Evolutionary conservation across 176 grass and related monocot genomes (phyloP).

Genomic region (Stipa capillata): DNA sequence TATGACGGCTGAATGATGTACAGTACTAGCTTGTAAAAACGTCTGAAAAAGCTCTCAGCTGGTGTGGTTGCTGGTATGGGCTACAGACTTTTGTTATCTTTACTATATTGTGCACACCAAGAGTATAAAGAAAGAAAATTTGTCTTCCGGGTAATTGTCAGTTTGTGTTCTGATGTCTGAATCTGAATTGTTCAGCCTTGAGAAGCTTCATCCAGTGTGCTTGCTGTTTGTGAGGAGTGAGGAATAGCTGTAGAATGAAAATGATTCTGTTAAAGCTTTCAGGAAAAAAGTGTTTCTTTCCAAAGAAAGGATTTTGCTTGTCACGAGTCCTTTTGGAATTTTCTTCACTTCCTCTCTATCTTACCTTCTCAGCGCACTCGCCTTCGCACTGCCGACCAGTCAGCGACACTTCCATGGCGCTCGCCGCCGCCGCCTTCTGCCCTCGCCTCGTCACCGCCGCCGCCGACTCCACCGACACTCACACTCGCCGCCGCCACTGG

Average conservation of each 20-base stretch:
- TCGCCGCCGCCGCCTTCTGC: slow-evolving; percentile 9
- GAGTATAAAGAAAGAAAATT: slow-evolving; percentile 19
- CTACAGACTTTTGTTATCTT: neutral
- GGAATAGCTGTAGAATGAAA: too few relatives aligned
- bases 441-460: slow-evolving; percentile 14
- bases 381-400: neutral
- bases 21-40: slow-evolving; percentile 26
- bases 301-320: neutral
- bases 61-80: slow-evolving; percentile 14
- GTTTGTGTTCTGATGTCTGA: neutral
- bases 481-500: slow-evolving; percentile 27
- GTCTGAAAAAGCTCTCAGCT: neutral
- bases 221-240: neutral
- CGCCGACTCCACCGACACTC: neutral
- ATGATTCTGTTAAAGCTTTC: neutral
- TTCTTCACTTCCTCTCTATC: neutral
- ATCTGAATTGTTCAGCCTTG: neutral
- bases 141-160: neutral
- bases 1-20: slow-evolving; percentile 32
- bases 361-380: neutral
- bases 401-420: slow-evolving; percentile 1
- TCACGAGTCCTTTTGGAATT: neutral
- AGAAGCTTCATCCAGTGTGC: too few relatives aligned
- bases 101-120: slow-evolving; percentile 15
- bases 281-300: neutral